These are phyloP conservation scores for Calonectria leucothoes DNA, from an alignment of 2,329 filamentous ascomycete genomes.

Conservation along the genomic window DNA sequence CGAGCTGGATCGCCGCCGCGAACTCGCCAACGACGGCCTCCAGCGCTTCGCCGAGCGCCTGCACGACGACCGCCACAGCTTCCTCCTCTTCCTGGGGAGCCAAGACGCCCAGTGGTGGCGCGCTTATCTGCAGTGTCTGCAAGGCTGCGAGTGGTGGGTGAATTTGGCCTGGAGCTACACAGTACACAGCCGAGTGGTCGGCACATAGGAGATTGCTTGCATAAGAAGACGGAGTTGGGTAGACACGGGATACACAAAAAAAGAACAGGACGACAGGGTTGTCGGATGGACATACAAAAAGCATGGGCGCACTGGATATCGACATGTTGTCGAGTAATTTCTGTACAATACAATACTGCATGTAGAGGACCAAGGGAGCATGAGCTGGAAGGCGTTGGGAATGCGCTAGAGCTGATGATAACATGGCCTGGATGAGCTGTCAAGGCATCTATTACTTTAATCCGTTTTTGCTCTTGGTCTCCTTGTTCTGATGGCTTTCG, in stretches of 20 bases:
- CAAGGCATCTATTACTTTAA: not conserved
- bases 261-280: not conserved
- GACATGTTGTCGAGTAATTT: not conserved
- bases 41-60: constrained; percentile 10
- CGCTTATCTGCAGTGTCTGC: constrained; percentile 7
- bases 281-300: not conserved
- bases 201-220: too few species aligned
- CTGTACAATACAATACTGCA: not conserved
- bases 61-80: constrained; percentile 8
- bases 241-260: not conserved
- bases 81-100: constrained; percentile 18
- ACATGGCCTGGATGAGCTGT: too few species aligned
- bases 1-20: constrained; percentile 10
- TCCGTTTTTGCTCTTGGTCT: not conserved
- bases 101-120: constrained; percentile 22
- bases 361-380: not conserved
- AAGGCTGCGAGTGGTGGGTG: constrained; percentile 19
- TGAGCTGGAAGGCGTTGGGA: not conserved
- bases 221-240: not conserved
- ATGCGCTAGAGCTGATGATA: not conserved
- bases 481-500: not conserved
- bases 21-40: not conserved
- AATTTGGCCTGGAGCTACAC: constrained; percentile 16
- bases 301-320: not conserved
- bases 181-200: constrained; percentile 10